Evolutionary conservation across 805 yeast genomes (phyloP), one percentile per base, ranked within the genome.

Genomic region (Spathaspora hagerdaliae): DNA sequence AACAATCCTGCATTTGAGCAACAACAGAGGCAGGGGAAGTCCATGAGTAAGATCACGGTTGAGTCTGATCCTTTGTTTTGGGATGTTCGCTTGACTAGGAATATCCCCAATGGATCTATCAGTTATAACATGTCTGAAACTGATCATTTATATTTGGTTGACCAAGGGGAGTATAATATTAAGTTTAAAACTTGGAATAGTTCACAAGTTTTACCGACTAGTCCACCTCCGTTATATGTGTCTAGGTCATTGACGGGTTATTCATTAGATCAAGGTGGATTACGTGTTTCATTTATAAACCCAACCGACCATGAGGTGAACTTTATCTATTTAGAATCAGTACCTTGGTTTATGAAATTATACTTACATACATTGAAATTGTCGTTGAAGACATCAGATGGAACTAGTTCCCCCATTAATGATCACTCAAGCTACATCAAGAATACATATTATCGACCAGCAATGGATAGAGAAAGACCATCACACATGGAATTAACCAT

Each of bases 331-430:
- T 83, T 82, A 53, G 97, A 94, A 61, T 75, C 89, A 0, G 69
- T 90, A 27, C 99, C 99, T 0, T 94, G 98, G 98, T 94, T 80
- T 61, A 83, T 90, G 81, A 78, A 92, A 53, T 64, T 88, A 2
- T 94, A 86, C 57, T 64, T 94, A 37, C 90, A 88, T 53, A 81
- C 96, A 0, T 64, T 90, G 45, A 60, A 69, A 2, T 55, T 79
- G 2, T 61, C 58, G 53, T 10, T 59, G 52, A 63, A 59, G 29
- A 58, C 58, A 52, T 53, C 2, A 40, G n/a, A 54, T 0, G 65
- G 60, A 27, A 50, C 10, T 8, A 47, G 35, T 44, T 2, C 5
- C 24, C 24, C 32, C 32, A 9, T 29, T 29, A 29, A 29, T 29
- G 43, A 41, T 42, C 60, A 45, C 32, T 57, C 47, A 3, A 24